Conservation (phyloP, 352 stramenopile genomes). For the Pythium scleroteichum region DNA sequence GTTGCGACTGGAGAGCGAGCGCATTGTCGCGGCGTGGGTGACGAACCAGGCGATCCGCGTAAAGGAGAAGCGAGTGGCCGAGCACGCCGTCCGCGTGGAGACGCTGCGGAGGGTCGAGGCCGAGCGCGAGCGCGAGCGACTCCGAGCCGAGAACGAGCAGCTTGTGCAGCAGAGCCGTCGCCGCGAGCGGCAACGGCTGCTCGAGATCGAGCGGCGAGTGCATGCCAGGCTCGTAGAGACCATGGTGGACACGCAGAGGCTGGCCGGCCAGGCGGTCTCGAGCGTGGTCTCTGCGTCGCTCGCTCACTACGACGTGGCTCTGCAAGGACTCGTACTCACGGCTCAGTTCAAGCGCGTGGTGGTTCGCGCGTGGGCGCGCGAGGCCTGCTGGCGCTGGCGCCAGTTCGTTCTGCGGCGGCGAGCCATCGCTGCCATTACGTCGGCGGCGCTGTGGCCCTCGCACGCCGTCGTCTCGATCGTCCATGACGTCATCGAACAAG, state of each 20-base stretch:
- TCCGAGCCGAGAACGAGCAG: conserved; percentile 16
- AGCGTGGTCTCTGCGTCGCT: neutral
- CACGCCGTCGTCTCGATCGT: neutral
- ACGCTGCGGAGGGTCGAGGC: conserved; percentile 1
- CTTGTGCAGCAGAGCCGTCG: conserved; percentile 4
- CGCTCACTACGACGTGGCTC: neutral
- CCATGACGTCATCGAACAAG: neutral
- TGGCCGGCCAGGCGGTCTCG: neutral
- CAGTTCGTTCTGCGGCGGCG: conserved; percentile 8
- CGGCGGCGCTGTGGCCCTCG: conserved; percentile 14
- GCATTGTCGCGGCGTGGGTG: conserved; percentile 41
- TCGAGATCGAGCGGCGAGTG: neutral
- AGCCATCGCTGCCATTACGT: conserved; percentile 3
- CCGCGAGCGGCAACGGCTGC: conserved; percentile 10
- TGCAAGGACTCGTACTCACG: neutral
- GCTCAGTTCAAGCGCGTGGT: conserved; percentile 1
- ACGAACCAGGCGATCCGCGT: conserved; percentile 21
- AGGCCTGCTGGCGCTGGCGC: conserved; percentile 16
- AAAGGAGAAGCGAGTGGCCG: neutral
- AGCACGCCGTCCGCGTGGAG: neutral
- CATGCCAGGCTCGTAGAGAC: conserved; percentile 1
- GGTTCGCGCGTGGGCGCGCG: conserved; percentile 9
- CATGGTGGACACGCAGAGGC: conserved; percentile 13
- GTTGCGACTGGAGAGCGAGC: conserved; percentile 31
- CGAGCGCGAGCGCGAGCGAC: conserved; percentile 1